phyloP scores from a whole-genome alignment of 768 basidiomycete species.

The Hericium erinaceus region DNA sequence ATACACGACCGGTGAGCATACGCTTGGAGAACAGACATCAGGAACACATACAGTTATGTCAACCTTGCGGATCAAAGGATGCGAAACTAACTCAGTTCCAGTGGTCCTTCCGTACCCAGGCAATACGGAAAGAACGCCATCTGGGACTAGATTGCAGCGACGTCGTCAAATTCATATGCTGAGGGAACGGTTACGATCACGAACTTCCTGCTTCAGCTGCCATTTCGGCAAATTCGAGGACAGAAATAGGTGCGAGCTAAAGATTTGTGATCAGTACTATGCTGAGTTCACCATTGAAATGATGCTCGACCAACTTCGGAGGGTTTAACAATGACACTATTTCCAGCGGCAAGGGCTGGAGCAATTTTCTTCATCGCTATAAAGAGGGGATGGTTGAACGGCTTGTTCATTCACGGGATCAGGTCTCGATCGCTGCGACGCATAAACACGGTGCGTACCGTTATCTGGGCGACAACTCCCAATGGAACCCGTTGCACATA shows the following conservation, averaged over 20 bases:
- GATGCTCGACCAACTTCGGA: constrained; percentile 44
- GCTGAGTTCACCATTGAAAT: not conserved
- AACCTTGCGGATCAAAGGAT: constrained; percentile 67
- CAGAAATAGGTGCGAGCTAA: constrained; percentile 69
- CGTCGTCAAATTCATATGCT: not conserved
- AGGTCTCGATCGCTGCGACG: too few species aligned
- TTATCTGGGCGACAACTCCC: constrained; percentile 86
- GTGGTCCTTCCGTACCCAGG: constrained; percentile 62
- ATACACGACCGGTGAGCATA: not conserved
- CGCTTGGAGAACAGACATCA: not conserved
- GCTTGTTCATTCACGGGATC: constrained; percentile 29
- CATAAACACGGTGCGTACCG: constrained; percentile 33
- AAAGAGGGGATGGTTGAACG: constrained; percentile 84
- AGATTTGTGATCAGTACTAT: not conserved
- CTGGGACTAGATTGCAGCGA: constrained; percentile 47
- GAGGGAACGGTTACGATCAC: constrained; percentile 6
- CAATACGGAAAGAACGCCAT: constrained; percentile 62
- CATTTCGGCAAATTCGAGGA: constrained; percentile 67
- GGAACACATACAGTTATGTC: constrained; percentile 61
- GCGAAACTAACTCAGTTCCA: constrained; percentile 54
- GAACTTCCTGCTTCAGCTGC: constrained; percentile 57
- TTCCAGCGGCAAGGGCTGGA: constrained; percentile 77
- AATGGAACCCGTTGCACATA: constrained; percentile 73
- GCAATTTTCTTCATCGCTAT: constrained; percentile 87
- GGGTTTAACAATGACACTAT: constrained; percentile 75